phyloP scores from a whole-genome alignment of 306 rosid genomes.

The Ziziphus jujuba region DNA sequence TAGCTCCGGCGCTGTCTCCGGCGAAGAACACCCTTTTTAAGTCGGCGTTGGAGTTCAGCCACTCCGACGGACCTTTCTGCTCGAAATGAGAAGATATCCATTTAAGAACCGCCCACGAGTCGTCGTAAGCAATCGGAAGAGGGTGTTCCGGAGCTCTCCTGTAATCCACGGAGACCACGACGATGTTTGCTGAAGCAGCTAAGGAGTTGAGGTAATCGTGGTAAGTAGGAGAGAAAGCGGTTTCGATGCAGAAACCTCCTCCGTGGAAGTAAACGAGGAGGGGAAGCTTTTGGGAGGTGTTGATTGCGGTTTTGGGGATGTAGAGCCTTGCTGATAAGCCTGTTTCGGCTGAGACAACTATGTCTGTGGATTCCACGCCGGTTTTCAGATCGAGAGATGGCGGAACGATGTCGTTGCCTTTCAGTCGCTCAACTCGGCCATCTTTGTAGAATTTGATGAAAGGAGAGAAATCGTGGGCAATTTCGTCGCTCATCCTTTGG shows the following conservation, averaged over 20 bases:
- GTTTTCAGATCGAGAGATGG: slow-evolving; percentile 15
- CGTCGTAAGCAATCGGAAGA: slow-evolving; percentile 32
- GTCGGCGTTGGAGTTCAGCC: slow-evolving; percentile 20
- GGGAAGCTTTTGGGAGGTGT: slow-evolving; percentile 31
- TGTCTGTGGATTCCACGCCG: slow-evolving; percentile 32
- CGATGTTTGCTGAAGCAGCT: slow-evolving; percentile 26
- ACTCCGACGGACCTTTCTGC: slow-evolving; percentile 1
- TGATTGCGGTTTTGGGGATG: slow-evolving; percentile 15
- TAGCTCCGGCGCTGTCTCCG: slow-evolving; percentile 33
- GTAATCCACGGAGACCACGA: slow-evolving; percentile 28
- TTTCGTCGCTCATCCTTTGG: neutral
- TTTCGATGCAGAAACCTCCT: slow-evolving; percentile 36
- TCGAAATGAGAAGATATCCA: slow-evolving; percentile 23
- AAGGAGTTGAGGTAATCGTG: slow-evolving; percentile 16
- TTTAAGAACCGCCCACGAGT: too few species aligned
- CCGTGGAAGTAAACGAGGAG: slow-evolving; percentile 41
- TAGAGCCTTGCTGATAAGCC: slow-evolving; percentile 29
- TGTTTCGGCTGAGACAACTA: slow-evolving; percentile 18
- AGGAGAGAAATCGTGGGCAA: slow-evolving; percentile 12
- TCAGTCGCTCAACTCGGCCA: slow-evolving; percentile 19
- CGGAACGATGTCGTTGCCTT: slow-evolving; percentile 8
- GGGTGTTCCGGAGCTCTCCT: slow-evolving; percentile 36
- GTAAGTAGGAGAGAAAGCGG: slow-evolving; percentile 23
- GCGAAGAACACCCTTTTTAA: slow-evolving; percentile 10
- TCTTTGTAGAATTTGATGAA: slow-evolving; percentile 22